phyloP scores from a whole-genome alignment of 2,329 filamentous ascomycete species.

The Cladosporium colombiae region DNA sequence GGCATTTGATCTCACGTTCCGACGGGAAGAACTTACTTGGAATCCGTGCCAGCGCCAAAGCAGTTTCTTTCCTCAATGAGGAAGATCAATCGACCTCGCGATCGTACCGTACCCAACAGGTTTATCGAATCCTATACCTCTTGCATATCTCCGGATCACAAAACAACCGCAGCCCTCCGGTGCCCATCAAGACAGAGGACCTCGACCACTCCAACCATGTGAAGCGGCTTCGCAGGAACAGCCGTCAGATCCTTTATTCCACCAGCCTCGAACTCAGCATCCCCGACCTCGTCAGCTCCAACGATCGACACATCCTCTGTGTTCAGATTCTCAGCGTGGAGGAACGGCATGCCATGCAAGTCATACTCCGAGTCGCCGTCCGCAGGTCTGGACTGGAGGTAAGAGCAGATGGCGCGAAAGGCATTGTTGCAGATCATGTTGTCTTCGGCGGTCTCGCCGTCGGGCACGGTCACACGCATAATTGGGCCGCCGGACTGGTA shows the following conservation, averaged over 20 bases:
- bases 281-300: no score
- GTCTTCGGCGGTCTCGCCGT: background rate
- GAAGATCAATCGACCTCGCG: no score
- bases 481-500: background rate
- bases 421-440: background rate
- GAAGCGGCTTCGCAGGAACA: background rate
- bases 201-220: background rate
- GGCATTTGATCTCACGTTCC: no score
- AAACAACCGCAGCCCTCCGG: background rate
- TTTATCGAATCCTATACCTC: background rate
- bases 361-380: background rate
- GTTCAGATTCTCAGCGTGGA: background rate
- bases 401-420: background rate
- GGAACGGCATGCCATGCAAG: background rate
- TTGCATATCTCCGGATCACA: background rate
- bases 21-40: no score
- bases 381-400: background rate
- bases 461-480: background rate
- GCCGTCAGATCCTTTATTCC: no score
- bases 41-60: no score
- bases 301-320: no score
- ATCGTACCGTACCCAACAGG: no score
- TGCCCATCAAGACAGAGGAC: background rate
- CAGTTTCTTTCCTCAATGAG: no score
- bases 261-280: no score